phyloP scores from a whole-genome alignment of 768 basidiomycete species.

The Thelephora aurantiotincta region DNA sequence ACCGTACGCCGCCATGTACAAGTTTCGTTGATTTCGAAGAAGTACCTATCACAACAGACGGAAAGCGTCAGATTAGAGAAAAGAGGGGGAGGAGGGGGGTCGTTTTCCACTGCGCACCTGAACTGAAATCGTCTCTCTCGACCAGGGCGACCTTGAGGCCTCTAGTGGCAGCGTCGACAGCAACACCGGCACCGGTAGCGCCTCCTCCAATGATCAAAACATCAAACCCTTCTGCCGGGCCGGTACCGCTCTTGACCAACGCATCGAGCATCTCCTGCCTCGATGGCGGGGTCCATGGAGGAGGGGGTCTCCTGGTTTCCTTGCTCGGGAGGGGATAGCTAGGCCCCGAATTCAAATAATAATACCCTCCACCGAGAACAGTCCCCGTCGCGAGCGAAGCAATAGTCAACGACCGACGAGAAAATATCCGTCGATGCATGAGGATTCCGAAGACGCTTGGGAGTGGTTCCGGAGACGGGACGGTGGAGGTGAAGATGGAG shows the following conservation, averaged over 20 bases:
- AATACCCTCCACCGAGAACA: conserved; percentile 46
- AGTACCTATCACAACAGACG: conserved; percentile 46
- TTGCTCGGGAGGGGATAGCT: conserved; percentile 49
- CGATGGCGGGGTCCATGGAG: conserved; percentile 67
- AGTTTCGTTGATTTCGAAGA: conserved; percentile 97
- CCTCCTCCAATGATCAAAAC: conserved; percentile 84
- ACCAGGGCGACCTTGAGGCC: conserved; percentile 90
- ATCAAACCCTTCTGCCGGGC: conserved; percentile 42
- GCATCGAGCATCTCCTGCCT: conserved; percentile 49
- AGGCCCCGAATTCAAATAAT: conserved; percentile 63
- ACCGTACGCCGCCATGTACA: conserved; percentile 95
- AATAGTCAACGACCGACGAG: conserved; percentile 38
- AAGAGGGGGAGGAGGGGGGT: background rate
- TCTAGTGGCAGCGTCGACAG: conserved; percentile 84
- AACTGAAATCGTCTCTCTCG: conserved; percentile 83
- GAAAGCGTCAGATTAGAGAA: background rate
- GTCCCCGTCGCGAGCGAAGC: conserved; percentile 38
- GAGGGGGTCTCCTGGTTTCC: conserved; percentile 57
- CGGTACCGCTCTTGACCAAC: conserved; percentile 37
- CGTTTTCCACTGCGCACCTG: conserved; percentile 35
- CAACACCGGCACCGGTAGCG: conserved; percentile 93
- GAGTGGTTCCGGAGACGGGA: no score
- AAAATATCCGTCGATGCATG: conserved; percentile 26
- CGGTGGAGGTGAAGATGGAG: no score
- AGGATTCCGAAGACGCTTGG: no score